Evolutionary conservation across 805 yeast species (phyloP), one percentile per base, ranked within the genome.

Genomic region (Lipomyces oligophaga): DNA sequence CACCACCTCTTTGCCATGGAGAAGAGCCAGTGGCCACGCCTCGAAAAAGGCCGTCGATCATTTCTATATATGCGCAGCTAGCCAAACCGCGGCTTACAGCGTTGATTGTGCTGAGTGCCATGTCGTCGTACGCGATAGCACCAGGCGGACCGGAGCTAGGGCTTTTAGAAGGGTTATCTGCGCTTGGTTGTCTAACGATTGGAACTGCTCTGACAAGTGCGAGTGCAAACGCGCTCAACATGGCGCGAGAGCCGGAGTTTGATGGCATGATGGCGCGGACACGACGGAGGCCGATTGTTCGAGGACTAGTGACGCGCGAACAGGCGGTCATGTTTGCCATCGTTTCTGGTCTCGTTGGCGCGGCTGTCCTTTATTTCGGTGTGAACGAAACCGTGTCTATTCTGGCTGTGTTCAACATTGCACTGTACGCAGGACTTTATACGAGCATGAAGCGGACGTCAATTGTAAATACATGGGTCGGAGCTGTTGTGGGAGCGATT

Each of bases 401-500:
- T 0, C 71, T 93, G n/a, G 97, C 97, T 2, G 75, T 78, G 1
- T 61, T 79, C 5, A 93, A 93, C 64, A 86, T 93, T 41, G 78
- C 77, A 1, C 73, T 93, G 8, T 93, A 93, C 61, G 80, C 94
- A 0, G 89, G 97, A 84, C 66, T 83, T 0, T 93, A 93, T 68
- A 93, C 98, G 0, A 83, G 96, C 0, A 68, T 93, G 63, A 93
- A 93, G 63, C 75, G 98, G 45, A 78, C 74, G 49, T 81, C 85
- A 20, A 90, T 93, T 41, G 64, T 85, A 33, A 93, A 93, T 65
- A 93, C 98, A 0, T 93, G 98, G 98, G 93, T 93, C 2, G 98
- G 98, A 16, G 98, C 98, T 0, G 64, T 93, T n/a, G 98, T 93
- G 3, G 98, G 98, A 3, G 98, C 97, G 0, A 85, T 93, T 38